phyloP scores from a whole-genome alignment of 176 grass and related monocot species.

The Eragrostis curvula region DNA sequence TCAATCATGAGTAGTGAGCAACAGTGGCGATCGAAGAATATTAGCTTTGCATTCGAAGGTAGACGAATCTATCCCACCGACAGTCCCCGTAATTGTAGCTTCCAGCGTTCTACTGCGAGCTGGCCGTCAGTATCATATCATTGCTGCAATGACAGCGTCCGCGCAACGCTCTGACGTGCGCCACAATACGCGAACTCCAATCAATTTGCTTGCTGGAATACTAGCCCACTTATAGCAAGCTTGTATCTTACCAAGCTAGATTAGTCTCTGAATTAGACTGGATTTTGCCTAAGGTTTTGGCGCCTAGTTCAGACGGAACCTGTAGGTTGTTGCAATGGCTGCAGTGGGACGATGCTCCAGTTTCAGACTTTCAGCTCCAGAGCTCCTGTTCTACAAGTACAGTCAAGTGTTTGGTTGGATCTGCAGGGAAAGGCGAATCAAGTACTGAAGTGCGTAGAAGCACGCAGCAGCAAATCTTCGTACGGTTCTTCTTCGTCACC shows the following conservation, averaged over 20 bases:
- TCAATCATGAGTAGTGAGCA: neutral
- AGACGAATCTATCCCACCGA: conserved; percentile 25
- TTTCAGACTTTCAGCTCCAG: neutral
- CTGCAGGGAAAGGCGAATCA: neutral
- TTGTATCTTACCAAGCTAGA: neutral
- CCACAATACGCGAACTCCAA: neutral
- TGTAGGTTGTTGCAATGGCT: neutral
- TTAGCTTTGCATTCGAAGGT: neutral
- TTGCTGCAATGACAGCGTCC: conserved; percentile 37
- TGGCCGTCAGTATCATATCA: conserved; percentile 29
- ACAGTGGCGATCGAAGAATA: neutral
- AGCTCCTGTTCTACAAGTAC: neutral
- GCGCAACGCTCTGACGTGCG: conserved; percentile 27
- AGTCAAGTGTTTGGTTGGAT: neutral
- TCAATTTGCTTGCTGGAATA: neutral
- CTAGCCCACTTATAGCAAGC: too few relatives aligned
- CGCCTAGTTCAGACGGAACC: too few relatives aligned
- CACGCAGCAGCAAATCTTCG: neutral
- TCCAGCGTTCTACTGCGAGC: conserved; percentile 18
- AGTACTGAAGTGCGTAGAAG: neutral
- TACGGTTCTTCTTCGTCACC: neutral
- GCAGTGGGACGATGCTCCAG: neutral
- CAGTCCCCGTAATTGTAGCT: neutral
- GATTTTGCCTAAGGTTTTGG: too few relatives aligned
- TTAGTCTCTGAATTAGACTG: neutral